phyloP scores from a whole-genome alignment of 2,329 filamentous ascomycete genomes.

The Paecilomyces niveus region DNA sequence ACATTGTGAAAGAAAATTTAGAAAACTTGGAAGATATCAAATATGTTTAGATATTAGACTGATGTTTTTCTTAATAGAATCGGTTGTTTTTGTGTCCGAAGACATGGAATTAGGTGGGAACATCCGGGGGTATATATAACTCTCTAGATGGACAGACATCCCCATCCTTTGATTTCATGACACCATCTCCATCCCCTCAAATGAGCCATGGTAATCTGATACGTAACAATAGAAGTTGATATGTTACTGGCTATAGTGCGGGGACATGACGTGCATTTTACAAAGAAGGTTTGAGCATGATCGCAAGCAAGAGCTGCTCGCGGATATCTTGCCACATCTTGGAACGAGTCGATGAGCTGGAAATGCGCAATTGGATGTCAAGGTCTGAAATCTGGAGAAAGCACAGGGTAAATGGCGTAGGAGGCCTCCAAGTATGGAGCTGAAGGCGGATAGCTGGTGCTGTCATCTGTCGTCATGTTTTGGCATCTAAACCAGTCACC shows the following conservation, averaged over 20 bases:
- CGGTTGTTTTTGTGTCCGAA: neutral
- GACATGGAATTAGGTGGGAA: neutral
- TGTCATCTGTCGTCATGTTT: slow-evolving; percentile 1
- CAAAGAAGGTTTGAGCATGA: neutral
- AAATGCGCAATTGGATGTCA: neutral
- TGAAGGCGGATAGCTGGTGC: neutral
- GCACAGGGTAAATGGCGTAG: neutral
- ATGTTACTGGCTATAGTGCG: neutral
- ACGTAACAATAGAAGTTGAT: neutral
- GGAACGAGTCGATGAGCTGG: neutral
- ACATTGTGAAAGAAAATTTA: slow-evolving; percentile 31
- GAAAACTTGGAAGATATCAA: neutral
- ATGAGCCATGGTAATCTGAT: neutral
- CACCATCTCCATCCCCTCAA: neutral
- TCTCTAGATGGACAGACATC: neutral
- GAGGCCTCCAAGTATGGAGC: neutral
- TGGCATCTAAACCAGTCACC: neutral
- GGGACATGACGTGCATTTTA: neutral
- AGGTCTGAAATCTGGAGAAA: neutral
- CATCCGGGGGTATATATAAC: neutral
- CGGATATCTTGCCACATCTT: neutral
- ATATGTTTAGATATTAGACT: neutral
- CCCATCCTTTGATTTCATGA: neutral
- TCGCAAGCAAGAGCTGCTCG: neutral
- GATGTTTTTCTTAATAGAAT: neutral